A percentile compares a stretch with the other conserved stretches of the same genome.
These are phyloP conservation scores for Pseudoturritis turrita DNA, from an alignment of 345 rosid genomes.

Conservation along the genomic window DNA sequence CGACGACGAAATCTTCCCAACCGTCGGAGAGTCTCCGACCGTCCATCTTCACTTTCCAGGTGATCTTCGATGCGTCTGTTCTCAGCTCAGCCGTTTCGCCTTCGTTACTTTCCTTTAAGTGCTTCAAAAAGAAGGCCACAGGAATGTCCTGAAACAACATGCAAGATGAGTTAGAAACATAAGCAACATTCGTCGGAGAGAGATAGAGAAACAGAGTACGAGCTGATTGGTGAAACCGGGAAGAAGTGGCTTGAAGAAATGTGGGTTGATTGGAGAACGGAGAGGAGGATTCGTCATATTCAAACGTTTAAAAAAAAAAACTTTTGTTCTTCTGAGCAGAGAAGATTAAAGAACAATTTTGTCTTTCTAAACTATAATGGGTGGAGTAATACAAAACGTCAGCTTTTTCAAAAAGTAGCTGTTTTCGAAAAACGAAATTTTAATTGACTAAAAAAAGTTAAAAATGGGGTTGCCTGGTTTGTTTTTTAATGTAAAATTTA, in stretches of 20 bases:
- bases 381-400: too few species aligned
- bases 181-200: background rate
- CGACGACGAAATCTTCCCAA: constrained; percentile 5
- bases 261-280: constrained; percentile 14
- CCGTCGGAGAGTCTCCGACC: constrained; percentile 15
- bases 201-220: background rate
- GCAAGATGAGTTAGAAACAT: background rate
- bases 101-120: background rate
- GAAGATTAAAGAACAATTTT: too few species aligned
- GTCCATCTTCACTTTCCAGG: constrained; percentile 5
- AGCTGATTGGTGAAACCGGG: constrained; percentile 12
- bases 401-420: too few species aligned
- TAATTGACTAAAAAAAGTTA: too few species aligned
- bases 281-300: background rate
- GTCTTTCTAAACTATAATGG: too few species aligned
- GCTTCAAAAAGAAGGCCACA: background rate
- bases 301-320: too few species aligned
- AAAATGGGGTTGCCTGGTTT: too few species aligned
- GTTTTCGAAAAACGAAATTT: too few species aligned
- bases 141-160: constrained; percentile 24
- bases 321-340: too few species aligned
- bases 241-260: constrained; percentile 28
- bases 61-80: constrained; percentile 13
- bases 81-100: constrained; percentile 7
- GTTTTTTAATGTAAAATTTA: too few species aligned